A percentile compares a stretch with the other conserved stretches of the same genome.
phyloP scores from a whole-genome alignment of 2,329 filamentous ascomycete species.

The Exophiala bonariae region DNA sequence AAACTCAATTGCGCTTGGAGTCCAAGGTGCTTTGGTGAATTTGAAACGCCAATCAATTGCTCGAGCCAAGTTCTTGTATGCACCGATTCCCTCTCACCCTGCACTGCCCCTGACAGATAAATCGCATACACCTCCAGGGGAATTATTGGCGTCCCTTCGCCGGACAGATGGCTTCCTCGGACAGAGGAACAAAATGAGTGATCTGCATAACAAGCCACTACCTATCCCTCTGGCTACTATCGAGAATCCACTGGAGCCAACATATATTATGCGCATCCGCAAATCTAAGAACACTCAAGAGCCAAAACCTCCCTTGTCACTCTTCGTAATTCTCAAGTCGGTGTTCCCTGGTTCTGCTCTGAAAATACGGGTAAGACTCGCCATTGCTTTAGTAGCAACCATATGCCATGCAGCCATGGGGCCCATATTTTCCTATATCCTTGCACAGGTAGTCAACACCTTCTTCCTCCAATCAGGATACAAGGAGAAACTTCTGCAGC shows the following conservation, averaged over 20 bases:
- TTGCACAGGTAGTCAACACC: slow-evolving; percentile 69
- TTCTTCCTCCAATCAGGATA: slow-evolving; percentile 62
- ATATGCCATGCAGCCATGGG: slow-evolving; percentile 66
- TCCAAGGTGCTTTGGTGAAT: slow-evolving; percentile 7
- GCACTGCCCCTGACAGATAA: not conserved
- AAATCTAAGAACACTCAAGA: not conserved
- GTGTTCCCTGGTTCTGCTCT: slow-evolving; percentile 66
- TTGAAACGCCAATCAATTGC: slow-evolving; percentile 18
- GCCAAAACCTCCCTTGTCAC: slow-evolving; percentile 22
- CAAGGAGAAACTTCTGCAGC: slow-evolving; percentile 56
- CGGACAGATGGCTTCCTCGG: not conserved
- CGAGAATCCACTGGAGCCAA: not conserved
- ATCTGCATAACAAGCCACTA: slow-evolving; percentile 12
- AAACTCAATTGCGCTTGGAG: slow-evolving; percentile 3
- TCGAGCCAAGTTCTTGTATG: slow-evolving; percentile 18
- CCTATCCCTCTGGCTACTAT: slow-evolving; percentile 12
- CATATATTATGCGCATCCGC: not conserved
- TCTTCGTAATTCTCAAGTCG: slow-evolving; percentile 63
- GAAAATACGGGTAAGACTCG: slow-evolving; percentile 54
- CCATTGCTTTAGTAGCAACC: slow-evolving; percentile 62
- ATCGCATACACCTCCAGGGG: not conserved
- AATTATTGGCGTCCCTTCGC: not conserved
- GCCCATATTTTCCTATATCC: slow-evolving; percentile 73
- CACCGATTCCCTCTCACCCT: not conserved
- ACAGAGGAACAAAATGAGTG: too few species aligned